Base-by-base conservation (phyloP, 116 monocot species). In the Papilionanthe hybrid region DNA sequence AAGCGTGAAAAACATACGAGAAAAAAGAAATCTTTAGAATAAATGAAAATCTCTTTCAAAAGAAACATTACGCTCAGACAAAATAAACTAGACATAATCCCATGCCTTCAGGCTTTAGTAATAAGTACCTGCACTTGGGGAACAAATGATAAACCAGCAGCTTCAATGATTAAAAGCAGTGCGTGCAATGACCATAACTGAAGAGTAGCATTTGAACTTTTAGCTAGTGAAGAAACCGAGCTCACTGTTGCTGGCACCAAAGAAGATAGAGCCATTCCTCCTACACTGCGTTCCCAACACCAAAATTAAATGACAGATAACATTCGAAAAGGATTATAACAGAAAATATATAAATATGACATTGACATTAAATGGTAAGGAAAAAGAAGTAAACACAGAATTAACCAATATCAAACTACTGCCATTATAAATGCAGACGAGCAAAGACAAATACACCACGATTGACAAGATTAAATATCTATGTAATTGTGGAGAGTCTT, bases 161-260 rank as follows among this genome's bases (percentile, higher is more conserved):
- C 99, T 85, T 99, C 99, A 83, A 99, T 95, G 32, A 92, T 93
- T 77, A 99, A 90, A 76, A 95, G 90, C 85, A 99, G 90, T 79
- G 95, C 89, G 87, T 99, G 93, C 86, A 99, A 86, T 37, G 93
- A 81, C 99, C 95, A 99, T 49, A 89, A 82, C 78, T 93, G 99
- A 43, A 93, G 69, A 66, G 75, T 83, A 81, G 89, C 77, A 91
- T 90, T 95, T 60, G 95, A 84, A 89, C 89, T 91, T 77, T 85
- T 95, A 45, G 93, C 85, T 75, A 95, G 85, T 22, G 72, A 79
- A 80, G 90, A 95, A 78, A 99, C 37, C 57, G 95, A 90, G 79
- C 29, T 99, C 42, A 95, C 99, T 57, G 95, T 92, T 55, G 87
- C 78, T 78, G 93, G 93, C 42, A 99, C 99, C 32, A 99, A 82